A percentile compares a stretch with the other conserved stretches of the same genome.
phyloP scores from a whole-genome alignment of 257 asterid genomes.

The Salvia rosmarinus region DNA sequence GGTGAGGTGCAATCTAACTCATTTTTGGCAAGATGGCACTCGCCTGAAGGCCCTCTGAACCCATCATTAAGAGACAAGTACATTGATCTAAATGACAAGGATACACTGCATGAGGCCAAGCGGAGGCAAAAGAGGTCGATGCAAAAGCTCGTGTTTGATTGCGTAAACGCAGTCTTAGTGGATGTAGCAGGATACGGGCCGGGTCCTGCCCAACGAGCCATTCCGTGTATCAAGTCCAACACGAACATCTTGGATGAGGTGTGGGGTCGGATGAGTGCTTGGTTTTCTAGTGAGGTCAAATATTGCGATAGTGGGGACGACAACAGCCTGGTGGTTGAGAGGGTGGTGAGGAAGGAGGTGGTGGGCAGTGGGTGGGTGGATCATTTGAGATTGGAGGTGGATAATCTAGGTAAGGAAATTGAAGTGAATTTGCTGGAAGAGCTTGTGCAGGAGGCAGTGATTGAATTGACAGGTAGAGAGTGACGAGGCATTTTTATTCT shows the following conservation, averaged over 20 bases:
- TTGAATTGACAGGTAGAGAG: constrained; percentile 59
- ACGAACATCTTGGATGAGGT: constrained; percentile 41
- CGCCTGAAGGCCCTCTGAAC: constrained; percentile 80
- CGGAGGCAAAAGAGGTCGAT: constrained; percentile 74
- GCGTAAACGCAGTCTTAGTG: constrained; percentile 64
- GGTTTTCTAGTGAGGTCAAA: constrained; percentile 54
- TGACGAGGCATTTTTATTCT: constrained; percentile 35
- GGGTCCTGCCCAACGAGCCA: constrained; percentile 47
- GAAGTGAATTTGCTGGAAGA: constrained; percentile 74
- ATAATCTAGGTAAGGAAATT: constrained; percentile 59
- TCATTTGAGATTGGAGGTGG: constrained; percentile 55
- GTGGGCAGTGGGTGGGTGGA: constrained; percentile 72
- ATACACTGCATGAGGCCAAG: constrained; percentile 62
- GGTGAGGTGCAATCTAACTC: constrained; percentile 50
- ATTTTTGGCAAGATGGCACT: constrained; percentile 64
- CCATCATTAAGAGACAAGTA: constrained; percentile 78
- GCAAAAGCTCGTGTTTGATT: constrained; percentile 82
- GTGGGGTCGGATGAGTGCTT: constrained; percentile 67
- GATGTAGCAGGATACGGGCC: constrained; percentile 62
- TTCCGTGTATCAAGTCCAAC: constrained; percentile 40
- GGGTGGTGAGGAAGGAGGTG: constrained; percentile 72
- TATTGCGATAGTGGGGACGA: constrained; percentile 49
- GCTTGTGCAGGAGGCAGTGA: constrained; percentile 64
- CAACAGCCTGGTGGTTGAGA: constrained; percentile 57
- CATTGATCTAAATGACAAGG: constrained; percentile 55